Evolutionary conservation across 768 basidiomycete genomes (phyloP).

Genomic region (Cystobasidium tubakii): DNA sequence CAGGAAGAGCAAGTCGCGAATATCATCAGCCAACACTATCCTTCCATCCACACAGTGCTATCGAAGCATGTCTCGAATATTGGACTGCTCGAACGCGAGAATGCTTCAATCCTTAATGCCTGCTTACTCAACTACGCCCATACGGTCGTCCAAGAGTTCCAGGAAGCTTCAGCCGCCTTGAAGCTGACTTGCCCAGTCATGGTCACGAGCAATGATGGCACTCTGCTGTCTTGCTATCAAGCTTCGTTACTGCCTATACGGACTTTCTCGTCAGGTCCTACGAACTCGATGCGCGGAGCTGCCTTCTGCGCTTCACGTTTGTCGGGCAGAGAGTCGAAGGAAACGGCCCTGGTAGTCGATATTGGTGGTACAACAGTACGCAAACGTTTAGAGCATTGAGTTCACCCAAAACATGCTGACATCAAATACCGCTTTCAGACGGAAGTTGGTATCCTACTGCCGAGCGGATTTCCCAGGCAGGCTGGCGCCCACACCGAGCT

Average conservation of each 20-base stretch:
- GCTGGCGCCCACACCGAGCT: constrained; percentile 62
- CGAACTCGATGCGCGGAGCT: constrained; percentile 67
- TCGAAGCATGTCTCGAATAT: constrained; percentile 60
- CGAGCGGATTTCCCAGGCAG: constrained; percentile 61
- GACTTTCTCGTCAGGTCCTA: constrained; percentile 61
- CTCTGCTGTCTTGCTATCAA: constrained; percentile 47
- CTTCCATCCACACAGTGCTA: constrained; percentile 54
- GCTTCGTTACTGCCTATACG: constrained; percentile 60
- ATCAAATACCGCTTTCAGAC: constrained; percentile 48
- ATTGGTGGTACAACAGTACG: constrained; percentile 45
- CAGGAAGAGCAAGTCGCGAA: constrained; percentile 56
- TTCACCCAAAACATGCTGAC: constrained; percentile 42
- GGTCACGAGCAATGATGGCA: constrained; percentile 49
- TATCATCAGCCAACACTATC: constrained; percentile 53
- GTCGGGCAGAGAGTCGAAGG: constrained; percentile 14
- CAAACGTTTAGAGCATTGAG: constrained; percentile 54
- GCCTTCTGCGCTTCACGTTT: constrained; percentile 55
- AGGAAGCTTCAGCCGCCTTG: constrained; percentile 55
- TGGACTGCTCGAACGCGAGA: constrained; percentile 62
- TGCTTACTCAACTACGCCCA: constrained; percentile 60
- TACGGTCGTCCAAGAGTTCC: constrained; percentile 57
- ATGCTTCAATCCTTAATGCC: constrained; percentile 63
- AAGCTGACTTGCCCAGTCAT: constrained; percentile 53
- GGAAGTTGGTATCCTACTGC: constrained; percentile 61
- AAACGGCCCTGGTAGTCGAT: constrained; percentile 55